Evolutionary conservation across 768 basidiomycete genomes (phyloP).

Genomic region (Erythrobasidium yunnanense): DNA sequence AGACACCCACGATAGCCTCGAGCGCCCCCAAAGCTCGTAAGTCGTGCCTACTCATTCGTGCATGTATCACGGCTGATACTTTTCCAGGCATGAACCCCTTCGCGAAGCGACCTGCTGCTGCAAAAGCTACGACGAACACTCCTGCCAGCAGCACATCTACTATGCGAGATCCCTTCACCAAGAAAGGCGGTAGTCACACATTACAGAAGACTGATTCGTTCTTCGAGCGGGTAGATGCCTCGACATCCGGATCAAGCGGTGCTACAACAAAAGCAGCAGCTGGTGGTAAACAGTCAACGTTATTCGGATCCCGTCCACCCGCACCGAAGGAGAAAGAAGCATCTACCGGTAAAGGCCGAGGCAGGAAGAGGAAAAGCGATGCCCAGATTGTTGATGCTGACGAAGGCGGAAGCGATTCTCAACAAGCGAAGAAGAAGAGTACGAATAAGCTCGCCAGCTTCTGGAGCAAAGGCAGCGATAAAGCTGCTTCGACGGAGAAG

Average conservation of each 20-base stretch:
- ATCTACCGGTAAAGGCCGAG: constrained; percentile 1
- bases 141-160: too few relatives aligned
- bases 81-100: constrained; percentile 36
- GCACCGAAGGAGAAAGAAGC: not conserved
- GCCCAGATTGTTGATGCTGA: constrained; percentile 2
- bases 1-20: not conserved
- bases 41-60: not conserved
- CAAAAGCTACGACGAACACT: constrained; percentile 1
- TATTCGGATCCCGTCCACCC: constrained; percentile 32
- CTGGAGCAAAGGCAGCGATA: constrained; percentile 19
- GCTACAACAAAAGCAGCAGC: constrained; percentile 6
- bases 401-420: not conserved
- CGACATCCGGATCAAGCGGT: constrained; percentile 24
- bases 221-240: constrained; percentile 37
- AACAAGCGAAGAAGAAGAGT: not conserved
- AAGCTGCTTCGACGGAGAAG: constrained; percentile 1
- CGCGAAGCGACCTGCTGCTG: constrained; percentile 30
- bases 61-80: not conserved
- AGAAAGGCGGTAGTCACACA: constrained; percentile 26
- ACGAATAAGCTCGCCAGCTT: constrained; percentile 24
- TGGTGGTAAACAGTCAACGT: constrained; percentile 19
- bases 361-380: constrained; percentile 34
- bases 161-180: too few relatives aligned
- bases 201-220: constrained; percentile 34
- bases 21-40: constrained; percentile 2